Evolutionary conservation across 805 yeast species (phyloP).

Genomic region (Grigorovia humatica): DNA sequence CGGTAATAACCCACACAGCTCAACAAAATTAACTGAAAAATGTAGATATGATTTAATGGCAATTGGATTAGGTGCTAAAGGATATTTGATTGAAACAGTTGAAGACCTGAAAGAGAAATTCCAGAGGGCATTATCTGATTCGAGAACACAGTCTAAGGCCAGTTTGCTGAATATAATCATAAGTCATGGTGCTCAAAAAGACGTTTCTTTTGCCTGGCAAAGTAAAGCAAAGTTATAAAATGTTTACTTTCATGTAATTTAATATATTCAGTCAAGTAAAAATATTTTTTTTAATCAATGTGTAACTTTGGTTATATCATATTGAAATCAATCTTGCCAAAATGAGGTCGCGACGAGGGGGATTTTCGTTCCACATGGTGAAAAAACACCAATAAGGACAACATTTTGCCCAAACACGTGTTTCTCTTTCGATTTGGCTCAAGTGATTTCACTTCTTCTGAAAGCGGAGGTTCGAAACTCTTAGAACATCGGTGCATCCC

Average conservation of each 20-base stretch:
- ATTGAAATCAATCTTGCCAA: no score
- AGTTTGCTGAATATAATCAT: conserved; percentile 52
- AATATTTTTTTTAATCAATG: no score
- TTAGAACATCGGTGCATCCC: conserved; percentile 16
- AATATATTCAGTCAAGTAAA: not conserved
- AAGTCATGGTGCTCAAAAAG: conserved; percentile 44
- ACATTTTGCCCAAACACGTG: not conserved
- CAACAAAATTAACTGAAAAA: conserved; percentile 48
- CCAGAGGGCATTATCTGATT: conserved; percentile 29
- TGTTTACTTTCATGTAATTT: not conserved
- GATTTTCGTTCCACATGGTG: no score
- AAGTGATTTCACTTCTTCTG: not conserved
- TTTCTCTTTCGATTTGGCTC: not conserved
- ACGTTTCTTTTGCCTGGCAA: conserved; percentile 61
- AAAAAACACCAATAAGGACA: no score
- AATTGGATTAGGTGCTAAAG: conserved; percentile 45
- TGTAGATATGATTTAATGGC: conserved; percentile 51
- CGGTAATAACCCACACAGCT: conserved; percentile 33
- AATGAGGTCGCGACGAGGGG: no score
- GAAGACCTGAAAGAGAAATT: conserved; percentile 31
- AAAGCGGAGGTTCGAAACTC: conserved; percentile 12
- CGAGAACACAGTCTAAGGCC: conserved; percentile 25
- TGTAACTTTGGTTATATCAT: no score
- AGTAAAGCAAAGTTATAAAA: conserved; percentile 28
- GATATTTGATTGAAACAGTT: conserved; percentile 36